These are phyloP conservation scores for Rhynchosporium secalis DNA, from an alignment of 2,329 filamentous ascomycete species.

Conservation along the genomic window DNA sequence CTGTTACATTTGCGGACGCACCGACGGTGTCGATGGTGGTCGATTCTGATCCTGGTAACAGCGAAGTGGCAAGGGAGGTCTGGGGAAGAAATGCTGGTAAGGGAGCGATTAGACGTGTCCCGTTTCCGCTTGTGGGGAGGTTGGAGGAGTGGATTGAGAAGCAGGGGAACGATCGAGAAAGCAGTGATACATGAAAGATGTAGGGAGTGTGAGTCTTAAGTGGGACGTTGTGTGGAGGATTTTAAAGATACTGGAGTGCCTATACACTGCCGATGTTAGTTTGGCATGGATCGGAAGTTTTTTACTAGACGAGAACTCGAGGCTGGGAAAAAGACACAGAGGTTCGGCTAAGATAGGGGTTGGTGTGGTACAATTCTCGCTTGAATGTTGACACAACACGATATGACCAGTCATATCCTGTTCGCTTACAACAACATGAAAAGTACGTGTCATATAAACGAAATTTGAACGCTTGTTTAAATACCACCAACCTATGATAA, in stretches of 20 bases:
- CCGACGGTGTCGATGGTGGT: constrained; percentile 62
- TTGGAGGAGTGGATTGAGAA: constrained; percentile 35
- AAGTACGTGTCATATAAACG: too few relatives aligned
- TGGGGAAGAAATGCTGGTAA: constrained; percentile 16
- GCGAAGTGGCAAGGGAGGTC: constrained; percentile 13
- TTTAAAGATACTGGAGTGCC: too few relatives aligned
- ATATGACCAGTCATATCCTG: not conserved
- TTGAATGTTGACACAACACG: not conserved
- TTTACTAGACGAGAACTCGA: not conserved
- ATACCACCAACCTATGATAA: not conserved
- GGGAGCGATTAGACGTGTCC: constrained; percentile 9
- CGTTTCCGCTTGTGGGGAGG: constrained; percentile 32
- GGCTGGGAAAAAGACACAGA: not conserved
- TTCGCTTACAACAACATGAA: not conserved
- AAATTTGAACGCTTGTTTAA: not conserved
- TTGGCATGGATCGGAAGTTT: too few relatives aligned
- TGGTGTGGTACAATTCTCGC: not conserved
- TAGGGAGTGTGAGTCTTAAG: too few relatives aligned
- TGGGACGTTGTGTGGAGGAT: too few relatives aligned
- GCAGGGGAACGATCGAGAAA: not conserved
- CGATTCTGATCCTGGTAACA: constrained; percentile 26
- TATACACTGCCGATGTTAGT: too few relatives aligned
- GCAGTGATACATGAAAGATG: not conserved
- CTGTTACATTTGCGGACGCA: constrained; percentile 70
- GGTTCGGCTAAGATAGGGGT: not conserved